Evolutionary conservation across 768 basidiomycete genomes (phyloP), one percentile per base, ranked within the genome.

Genomic region (Psilocybe cyanescens): DNA sequence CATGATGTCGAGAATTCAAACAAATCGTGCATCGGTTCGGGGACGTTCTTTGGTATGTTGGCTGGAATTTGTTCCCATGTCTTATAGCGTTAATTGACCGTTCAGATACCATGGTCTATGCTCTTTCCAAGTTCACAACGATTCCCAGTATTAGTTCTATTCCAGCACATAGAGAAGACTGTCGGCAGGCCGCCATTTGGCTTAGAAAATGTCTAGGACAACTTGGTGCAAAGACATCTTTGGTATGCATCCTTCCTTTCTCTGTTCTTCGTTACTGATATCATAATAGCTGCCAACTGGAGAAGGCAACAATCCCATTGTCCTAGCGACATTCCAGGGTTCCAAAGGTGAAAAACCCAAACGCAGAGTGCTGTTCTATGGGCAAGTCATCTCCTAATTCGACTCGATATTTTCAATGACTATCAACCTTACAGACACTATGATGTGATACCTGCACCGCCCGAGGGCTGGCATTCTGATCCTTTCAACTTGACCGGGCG

Each of bases 171-270:
- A 82, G 86, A 58, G 94, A 94, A 72, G 90, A 96, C 71, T 99
- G 97, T 71, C 84, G 95, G 55, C 97, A 99, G 71, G 92, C 94
- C 1, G 95, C 95, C 4, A 89, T 96, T 47, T 95, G 95, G 89
- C 76, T 99, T 58, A 90, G 91, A 70, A 95, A 94, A 66, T 93
- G 93, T 67, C 77, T 99, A 14, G 82, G 82, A 1, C 93, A 97
- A 72, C 83, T 99, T 17, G 97, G 97, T 14, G 96, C 95, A 2
- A 83, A 89, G 39, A 85, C 95, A 0, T 78, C 82, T 8, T 77
- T 99, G 48, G 92, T 94, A 57, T 71, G 85, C 65, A 4, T 28
- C 33, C n/a, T 52, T 51, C 6, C 29, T 2, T 24, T 8, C 9
- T 35, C 33, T 11, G n/a, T 14, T 17, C 12, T 17, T 19, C 14